Evolutionary conservation across 257 asterid genomes (phyloP).

Genomic region (Gynochthodes officinalis): DNA sequence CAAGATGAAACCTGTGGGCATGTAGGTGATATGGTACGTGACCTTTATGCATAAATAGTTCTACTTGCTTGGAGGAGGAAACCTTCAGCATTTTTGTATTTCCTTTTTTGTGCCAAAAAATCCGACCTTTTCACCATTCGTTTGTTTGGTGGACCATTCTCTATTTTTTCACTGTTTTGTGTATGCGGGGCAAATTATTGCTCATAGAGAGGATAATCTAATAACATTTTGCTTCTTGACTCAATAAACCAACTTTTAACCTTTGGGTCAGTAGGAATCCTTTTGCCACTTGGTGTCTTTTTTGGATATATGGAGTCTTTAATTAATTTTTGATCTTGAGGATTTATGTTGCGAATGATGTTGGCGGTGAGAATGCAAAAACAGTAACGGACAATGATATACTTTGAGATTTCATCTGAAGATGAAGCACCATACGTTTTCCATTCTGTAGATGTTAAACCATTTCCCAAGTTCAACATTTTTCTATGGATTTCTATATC

Average conservation of each 20-base stretch:
- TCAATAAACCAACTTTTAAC: neutral
- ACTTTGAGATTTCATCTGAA: neutral
- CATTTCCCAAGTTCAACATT: neutral
- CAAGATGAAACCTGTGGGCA: constrained; percentile 55
- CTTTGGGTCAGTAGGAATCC: constrained; percentile 3
- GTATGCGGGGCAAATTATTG: neutral
- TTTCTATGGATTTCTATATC: neutral
- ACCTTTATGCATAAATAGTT: constrained; percentile 35
- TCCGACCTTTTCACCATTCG: neutral
- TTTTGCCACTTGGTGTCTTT: neutral
- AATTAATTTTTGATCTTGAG: neutral
- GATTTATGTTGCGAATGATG: neutral
- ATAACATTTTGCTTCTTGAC: neutral
- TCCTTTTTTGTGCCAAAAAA: neutral
- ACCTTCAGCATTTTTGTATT: neutral
- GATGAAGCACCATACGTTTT: neutral
- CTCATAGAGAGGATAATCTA: neutral
- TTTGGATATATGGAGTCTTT: neutral
- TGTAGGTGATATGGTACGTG: constrained; percentile 76
- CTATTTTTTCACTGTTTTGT: neutral
- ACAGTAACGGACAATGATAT: neutral
- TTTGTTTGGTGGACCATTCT: neutral
- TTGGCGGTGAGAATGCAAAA: neutral
- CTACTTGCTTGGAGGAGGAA: constrained; percentile 14
- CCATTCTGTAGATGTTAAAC: no score